Base-by-base conservation (phyloP, 768 basidiomycete genomes). In the Tylopilus vinaceipallidus region DNA sequence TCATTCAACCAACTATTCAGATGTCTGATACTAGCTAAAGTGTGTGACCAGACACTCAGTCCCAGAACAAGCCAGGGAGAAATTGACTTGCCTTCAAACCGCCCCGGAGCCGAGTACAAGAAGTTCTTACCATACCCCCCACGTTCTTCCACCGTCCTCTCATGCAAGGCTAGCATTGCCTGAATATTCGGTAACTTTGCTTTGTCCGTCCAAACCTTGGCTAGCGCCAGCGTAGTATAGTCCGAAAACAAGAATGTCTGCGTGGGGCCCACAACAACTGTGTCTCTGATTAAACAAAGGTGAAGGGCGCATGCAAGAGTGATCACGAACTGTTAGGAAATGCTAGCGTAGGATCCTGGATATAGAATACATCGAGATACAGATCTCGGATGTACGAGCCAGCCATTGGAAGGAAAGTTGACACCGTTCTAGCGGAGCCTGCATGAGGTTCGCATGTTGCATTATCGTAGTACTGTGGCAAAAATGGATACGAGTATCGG, bases 401-500 rank as follows among this genome's bases (percentile, higher is more conserved):
- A 1, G 43, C 47, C 44, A 22, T 2, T 3, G 57, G 45, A 6
- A 59, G 33, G 30, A 59, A 59, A 4, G 48, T 42, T 12, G 49
- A 40, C 4, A 56, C 40, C 4, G 34, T 34, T 13, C 26, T 0
- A 11, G 40, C 26, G 3, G 44, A 43, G 1, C 45, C 40, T n/a
- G 27, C 29, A 2, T 41, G 41, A 13, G 49, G 44, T 2, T 24
- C 34, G 4, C 43, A 45, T 2, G 47, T 22, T 16, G 49, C 46
- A 14, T 16, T 41, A 3, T 59, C 58, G 29, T 59, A 59, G 30
- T 56, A 56, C 27, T 51, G 57, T 7, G 53, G 22, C 30, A 53
- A 40, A 46, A 60, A 60, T 23, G 57, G 58, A 12, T 32, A 59
- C 12, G 57, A 53, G n/a, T 50, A 45, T 19, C 46, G 39, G 42